phyloP scores from a whole-genome alignment of 2,329 filamentous ascomycete species.

The Colletotrichum sp. region DNA sequence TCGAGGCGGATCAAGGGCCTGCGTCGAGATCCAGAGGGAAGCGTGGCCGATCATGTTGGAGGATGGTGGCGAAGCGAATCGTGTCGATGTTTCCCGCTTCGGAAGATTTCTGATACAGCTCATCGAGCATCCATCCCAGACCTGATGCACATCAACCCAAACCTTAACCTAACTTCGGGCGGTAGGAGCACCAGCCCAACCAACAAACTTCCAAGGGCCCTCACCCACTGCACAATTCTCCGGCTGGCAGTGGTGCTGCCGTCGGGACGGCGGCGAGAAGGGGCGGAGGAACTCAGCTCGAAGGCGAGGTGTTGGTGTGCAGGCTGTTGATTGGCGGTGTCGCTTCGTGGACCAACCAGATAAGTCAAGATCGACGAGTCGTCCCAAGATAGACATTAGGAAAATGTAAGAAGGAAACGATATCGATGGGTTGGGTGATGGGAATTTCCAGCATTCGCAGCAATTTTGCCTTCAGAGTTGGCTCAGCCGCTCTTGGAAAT shows the following conservation, averaged over 20 bases:
- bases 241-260: not conserved
- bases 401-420: not conserved
- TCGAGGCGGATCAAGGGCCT: not conserved
- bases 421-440: slow-evolving; percentile 1
- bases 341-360: not conserved
- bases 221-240: not conserved
- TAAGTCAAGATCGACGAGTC: not conserved
- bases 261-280: not conserved
- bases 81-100: not conserved
- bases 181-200: not conserved
- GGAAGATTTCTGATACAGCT: not conserved
- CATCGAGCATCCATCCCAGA: not conserved
- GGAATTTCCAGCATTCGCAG: not conserved
- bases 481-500: not conserved
- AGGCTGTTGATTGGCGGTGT: not conserved
- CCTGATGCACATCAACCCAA: slow-evolving; percentile 1
- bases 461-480: not conserved
- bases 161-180: not conserved
- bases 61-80: slow-evolving; percentile 2
- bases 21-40: not conserved
- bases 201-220: not conserved
- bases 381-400: not conserved
- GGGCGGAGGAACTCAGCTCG: not conserved
- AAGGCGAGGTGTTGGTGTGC: not conserved
- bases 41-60: not conserved